These are phyloP conservation scores for Ceratocystis huliohia DNA, from an alignment of 2,329 filamentous ascomycete genomes.

Conservation along the genomic window DNA sequence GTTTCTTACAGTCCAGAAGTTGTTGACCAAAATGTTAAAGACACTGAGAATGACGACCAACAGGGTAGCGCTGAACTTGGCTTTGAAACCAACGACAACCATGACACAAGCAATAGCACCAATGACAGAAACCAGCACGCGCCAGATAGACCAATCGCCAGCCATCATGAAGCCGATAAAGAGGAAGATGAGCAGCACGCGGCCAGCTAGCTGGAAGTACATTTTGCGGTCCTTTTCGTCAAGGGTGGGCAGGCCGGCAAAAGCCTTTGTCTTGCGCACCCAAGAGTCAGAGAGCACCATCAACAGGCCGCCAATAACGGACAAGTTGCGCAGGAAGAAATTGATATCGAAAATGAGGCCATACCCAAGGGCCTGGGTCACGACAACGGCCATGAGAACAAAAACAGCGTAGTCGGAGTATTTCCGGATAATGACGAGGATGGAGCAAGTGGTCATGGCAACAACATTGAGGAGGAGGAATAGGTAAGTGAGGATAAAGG, in stretches of 20 bases:
- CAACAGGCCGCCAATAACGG: constrained; percentile 88
- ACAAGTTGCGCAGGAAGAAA: constrained; percentile 98
- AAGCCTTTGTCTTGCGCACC: constrained; percentile 95
- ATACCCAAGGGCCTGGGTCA: constrained; percentile 90
- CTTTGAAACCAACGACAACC: constrained; percentile 99
- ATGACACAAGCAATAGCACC: constrained; percentile 90
- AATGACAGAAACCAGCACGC: constrained; percentile 69
- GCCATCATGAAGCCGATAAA: constrained; percentile 95
- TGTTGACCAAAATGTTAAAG: constrained; percentile 97
- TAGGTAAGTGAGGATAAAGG: constrained; percentile 72
- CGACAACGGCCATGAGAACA: constrained; percentile 79
- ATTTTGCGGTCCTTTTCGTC: constrained; percentile 99
- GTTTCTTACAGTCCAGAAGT: constrained; percentile 89
- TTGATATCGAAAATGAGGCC: constrained; percentile 98
- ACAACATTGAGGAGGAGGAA: constrained; percentile 87
- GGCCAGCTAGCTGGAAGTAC: constrained; percentile 97
- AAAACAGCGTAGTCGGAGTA: constrained; percentile 86
- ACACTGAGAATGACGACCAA: constrained; percentile 89
- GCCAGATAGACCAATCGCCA: constrained; percentile 81
- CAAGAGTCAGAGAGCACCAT: constrained; percentile 98
- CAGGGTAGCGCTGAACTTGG: constrained; percentile 94
- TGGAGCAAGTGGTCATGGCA: constrained; percentile 71
- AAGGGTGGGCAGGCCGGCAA: constrained; percentile 81
- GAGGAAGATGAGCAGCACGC: constrained; percentile 91
- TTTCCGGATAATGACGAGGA: constrained; percentile 80